Evolutionary conservation across 768 basidiomycete species (phyloP), one percentile per base, ranked within the genome.

Genomic region (Crassisporium funariophilum): DNA sequence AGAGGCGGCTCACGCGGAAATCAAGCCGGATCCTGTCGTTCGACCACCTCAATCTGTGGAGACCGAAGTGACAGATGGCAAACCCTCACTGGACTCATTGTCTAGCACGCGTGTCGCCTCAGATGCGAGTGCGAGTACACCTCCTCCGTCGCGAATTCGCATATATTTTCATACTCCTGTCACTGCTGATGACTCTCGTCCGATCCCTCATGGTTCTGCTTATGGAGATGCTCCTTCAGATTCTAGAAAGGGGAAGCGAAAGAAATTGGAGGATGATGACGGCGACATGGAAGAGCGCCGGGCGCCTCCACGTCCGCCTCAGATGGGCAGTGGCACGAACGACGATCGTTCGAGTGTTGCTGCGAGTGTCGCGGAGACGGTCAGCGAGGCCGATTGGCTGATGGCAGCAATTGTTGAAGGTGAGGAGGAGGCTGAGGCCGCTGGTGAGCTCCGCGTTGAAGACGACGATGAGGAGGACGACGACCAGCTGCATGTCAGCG

Each of bases 121-220:
- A 25, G 67, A 68, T 50, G 57, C 57, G 49, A 70, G 63, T 54
- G 61, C 62, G 33, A 66, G 52, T 69, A 64, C 79, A 59, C 65
- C 84, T 67, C 69, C 77, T 35, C 86, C 88, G 25, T 90, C 90
- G 35, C 85, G 91, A 53, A 84, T 93, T 58, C 87, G 90, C 59
- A 89, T 93, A 47, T 93, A 93, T 73, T 93, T 93, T 75, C 90
- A 92, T 71, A 91, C 90, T 19, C 91, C 90, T 50, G 87, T 87
- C 53, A 82, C 86, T 53, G 78, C 84, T 60, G 88, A 90, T 72
- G 89, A 91, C 68, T 77, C 84, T 46, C 83, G 81, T 62, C 84
- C 84, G 17, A 83, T 88, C 63, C 82, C 84, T 49, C 79, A 83
- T 73, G 69, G 67, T 58, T 68, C 76, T 49, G 73, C 80, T 58